Evolutionary conservation across 768 basidiomycete genomes (phyloP), one percentile per base, ranked within the genome.

Genomic region (Cystobasidium tubakii): DNA sequence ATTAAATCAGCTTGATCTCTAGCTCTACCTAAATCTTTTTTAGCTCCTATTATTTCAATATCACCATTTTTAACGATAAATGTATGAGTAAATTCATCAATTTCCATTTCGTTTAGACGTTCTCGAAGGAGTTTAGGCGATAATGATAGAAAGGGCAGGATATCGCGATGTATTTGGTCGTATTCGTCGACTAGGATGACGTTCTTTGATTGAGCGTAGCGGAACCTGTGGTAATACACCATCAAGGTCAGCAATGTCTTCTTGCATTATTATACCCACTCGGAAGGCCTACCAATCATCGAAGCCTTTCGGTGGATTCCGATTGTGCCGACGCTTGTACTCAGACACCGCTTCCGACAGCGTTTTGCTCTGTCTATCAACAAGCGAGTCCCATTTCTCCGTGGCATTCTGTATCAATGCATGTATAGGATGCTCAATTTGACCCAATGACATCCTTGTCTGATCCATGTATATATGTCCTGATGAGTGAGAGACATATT

Each of bases 261-360:
- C 44, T 23, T 6, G 46, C 10, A 27, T 50, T 54, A 29, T 33
- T n/a, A 7, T 23, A 17, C 7, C 19, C 17, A 33, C 15, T 10
- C 33, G 19, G 2, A 46, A 43, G n/a, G n/a, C 80, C 72, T 79
- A 95, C 94, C 95, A 97, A n/a, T 85, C 82, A 79, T 92, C 93
- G 76, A 98, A 99, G 0, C 93, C 94, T 65, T 85, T 87, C 0
- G 95, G 94, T 9, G 95, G 95, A 36, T 86, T 82, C 29, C 90
- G 86, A 3, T 83, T 82, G 81, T 95, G 93, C 66, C 93, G 84
- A 60, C 85, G 82, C 77, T 83, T 86, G 82, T 99, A 99, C 80
- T 94, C 91, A 19, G 82, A 81, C 0, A 92, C 90, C 0, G 95
- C 96, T 43, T 86, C 86, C 33, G 83, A 82, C 43, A 98, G 84